A percentile compares a stretch with the other conserved stretches of the same genome.
phyloP scores from a whole-genome alignment of 148 eudicot species.

The Linanthus parryae region DNA sequence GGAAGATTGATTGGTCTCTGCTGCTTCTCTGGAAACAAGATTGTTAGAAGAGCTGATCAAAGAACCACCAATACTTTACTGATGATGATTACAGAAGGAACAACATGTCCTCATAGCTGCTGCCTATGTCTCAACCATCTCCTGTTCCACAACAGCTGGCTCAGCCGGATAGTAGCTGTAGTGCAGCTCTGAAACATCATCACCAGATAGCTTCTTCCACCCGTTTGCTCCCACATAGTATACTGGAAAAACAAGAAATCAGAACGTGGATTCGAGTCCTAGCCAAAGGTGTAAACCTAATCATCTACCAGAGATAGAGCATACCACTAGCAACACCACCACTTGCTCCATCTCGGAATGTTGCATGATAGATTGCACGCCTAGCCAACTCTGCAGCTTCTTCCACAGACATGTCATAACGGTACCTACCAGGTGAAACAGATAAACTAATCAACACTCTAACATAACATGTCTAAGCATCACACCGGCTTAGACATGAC shows the following conservation, averaged over 20 bases:
- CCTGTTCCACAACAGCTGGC: conserved; percentile 60
- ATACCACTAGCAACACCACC: conserved; percentile 96
- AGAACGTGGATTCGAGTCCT: conserved; percentile 1
- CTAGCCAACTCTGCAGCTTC: conserved; percentile 89
- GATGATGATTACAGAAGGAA: too few relatives aligned
- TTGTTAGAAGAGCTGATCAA: too few relatives aligned
- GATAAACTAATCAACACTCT: too few relatives aligned
- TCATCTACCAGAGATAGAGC: conserved; percentile 7
- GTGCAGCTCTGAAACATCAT: conserved; percentile 93
- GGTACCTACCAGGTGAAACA: conserved; percentile 52
- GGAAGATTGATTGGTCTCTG: too few relatives aligned
- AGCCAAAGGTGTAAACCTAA: not conserved
- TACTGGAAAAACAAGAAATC: conserved; percentile 38
- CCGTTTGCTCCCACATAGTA: conserved; percentile 84
- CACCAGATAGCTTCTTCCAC: conserved; percentile 92
- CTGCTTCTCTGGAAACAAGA: too few relatives aligned
- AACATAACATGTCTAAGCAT: too few relatives aligned
- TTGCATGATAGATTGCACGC: conserved; percentile 87
- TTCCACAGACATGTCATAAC: conserved; percentile 67
- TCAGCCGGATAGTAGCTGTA: conserved; percentile 70
- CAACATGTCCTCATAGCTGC: conserved; percentile 20
- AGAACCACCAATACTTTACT: too few relatives aligned
- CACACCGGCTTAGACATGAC: too few relatives aligned
- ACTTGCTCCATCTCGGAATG: conserved; percentile 98
- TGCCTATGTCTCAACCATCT: conserved; percentile 68